Percentiles rank a stretch among this genome's conserved stretches.
Conservation (phyloP, 805 yeast genomes). For the Maudiozyma bulderi region DNA sequence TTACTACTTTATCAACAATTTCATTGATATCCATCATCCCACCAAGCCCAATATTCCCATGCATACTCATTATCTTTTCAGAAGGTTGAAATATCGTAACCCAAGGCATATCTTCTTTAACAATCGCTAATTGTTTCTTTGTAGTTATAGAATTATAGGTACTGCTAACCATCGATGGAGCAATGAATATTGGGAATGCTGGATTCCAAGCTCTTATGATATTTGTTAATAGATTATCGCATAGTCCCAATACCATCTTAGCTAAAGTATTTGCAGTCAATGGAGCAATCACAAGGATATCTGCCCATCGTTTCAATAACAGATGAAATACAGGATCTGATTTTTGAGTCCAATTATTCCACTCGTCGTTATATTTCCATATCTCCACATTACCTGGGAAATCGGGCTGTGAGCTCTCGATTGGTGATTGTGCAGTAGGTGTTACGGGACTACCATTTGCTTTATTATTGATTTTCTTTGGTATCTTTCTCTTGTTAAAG, state of each 20-base stretch:
- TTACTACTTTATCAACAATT: constrained; percentile 74
- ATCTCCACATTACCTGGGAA: constrained; percentile 62
- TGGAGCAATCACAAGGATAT: constrained; percentile 86
- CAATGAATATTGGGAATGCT: constrained; percentile 74
- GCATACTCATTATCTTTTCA: constrained; percentile 83
- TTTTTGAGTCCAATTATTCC: constrained; percentile 77
- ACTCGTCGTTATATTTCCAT: constrained; percentile 92
- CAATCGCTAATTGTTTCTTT: constrained; percentile 64
- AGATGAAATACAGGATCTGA: constrained; percentile 91
- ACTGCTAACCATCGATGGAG: constrained; percentile 93
- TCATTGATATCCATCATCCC: constrained; percentile 98
- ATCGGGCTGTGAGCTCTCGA: constrained; percentile 33
- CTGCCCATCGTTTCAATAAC: constrained; percentile 95
- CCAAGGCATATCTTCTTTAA: constrained; percentile 90
- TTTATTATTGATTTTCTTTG: constrained; percentile 6
- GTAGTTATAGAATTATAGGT: constrained; percentile 87
- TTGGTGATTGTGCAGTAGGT: not conserved
- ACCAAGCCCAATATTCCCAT: constrained; percentile 98
- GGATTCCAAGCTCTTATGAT: constrained; percentile 95
- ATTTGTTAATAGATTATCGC: constrained; percentile 84
- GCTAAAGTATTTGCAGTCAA: constrained; percentile 86
- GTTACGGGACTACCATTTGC: not conserved
- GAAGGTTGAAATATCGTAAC: constrained; percentile 88
- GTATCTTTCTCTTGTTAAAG: constrained; percentile 13
- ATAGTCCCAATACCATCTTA: constrained; percentile 80